Evolutionary conservation across 2,329 filamentous ascomycete genomes (phyloP), one percentile per base, ranked within the genome.

Genomic region (Fragosphaeria purpurea): DNA sequence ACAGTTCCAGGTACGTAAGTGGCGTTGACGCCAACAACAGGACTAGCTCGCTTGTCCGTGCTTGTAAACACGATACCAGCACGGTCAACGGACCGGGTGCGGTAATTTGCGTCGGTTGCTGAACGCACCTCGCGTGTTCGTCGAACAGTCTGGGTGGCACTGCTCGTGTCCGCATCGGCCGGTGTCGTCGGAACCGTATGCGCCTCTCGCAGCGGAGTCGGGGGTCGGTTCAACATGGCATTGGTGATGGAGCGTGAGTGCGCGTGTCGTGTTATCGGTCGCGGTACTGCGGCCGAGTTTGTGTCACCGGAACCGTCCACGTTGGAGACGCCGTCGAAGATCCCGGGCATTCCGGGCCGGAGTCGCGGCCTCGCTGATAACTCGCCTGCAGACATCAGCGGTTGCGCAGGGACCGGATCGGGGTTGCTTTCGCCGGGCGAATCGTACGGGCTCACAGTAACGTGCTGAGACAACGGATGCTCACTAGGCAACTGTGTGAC

Each of bases 401-500:
- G 47, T 43, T 52, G 55, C 13, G 39, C 38, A 32, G 50, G 41
- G 35, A 55, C 53, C 39, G 64, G 58, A 53, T 66, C 55, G 50
- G 44, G 50, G 46, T 54, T 47, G 40, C 44, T 61, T 43, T 62
- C 59, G 41, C 58, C 60, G 12, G 65, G 61, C 56, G 67, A 67
- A 11, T 70, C 65, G 45, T 83, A 79, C 1, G 85, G 86, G 60
- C 82, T 86, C 13, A 79, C 85, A 38, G 79, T 82, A 46, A 86
- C 76, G 62, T 85, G 90, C 58, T 87, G 83, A 13, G 86, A 80
- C 41, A 91, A 68, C 22, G 86, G 86, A 63, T 91, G 86, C 48
- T 88, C 84, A 46, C 69, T 67, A 48, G 76, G 73, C 58, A 73
- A 69, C 58, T 59, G 60, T 37, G 65, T 69, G 30, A 69, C 58